phyloP scores from a whole-genome alignment of 2,329 filamentous ascomycete species.

The Phyllosticta citriasiana region DNA sequence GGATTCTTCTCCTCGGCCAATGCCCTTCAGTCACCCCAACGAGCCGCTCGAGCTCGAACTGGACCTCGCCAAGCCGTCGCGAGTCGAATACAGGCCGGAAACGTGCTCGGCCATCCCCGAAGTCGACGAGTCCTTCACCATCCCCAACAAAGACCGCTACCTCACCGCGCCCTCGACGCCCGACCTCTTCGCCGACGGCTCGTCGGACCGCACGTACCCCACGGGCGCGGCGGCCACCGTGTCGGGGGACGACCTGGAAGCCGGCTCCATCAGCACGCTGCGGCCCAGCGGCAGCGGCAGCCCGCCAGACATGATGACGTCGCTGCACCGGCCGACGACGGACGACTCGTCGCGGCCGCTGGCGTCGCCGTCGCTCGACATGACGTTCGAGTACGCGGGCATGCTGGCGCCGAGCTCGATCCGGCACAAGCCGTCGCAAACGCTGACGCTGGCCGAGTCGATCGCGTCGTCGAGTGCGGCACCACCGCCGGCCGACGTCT shows the following conservation, averaged over 20 bases:
- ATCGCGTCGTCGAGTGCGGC: neutral
- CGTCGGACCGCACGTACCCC: neutral
- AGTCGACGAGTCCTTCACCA: neutral
- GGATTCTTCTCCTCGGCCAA: neutral
- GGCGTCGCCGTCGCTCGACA: neutral
- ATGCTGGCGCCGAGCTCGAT: neutral
- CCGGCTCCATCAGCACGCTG: neutral
- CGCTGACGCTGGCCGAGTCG: neutral
- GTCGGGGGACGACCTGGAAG: neutral
- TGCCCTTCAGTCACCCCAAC: neutral
- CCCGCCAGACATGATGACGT: neutral
- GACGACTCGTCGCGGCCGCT: neutral
- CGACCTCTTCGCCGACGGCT: neutral
- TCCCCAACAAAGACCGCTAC: neutral
- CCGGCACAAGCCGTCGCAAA: conserved; percentile 2
- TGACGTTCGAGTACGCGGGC: neutral
- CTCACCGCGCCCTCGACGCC: neutral
- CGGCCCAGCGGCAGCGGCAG: neutral
- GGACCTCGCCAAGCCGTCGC: neutral
- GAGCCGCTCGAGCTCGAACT: neutral
- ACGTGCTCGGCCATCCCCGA: neutral
- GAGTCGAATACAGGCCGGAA: neutral
- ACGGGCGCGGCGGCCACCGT: neutral
- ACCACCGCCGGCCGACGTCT: neutral
- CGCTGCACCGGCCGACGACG: neutral